A percentile compares a stretch with the other conserved stretches of the same genome.
Conservation (phyloP, 2,329 filamentous ascomycete species). For the Thielaviopsis ethacetica region DNA sequence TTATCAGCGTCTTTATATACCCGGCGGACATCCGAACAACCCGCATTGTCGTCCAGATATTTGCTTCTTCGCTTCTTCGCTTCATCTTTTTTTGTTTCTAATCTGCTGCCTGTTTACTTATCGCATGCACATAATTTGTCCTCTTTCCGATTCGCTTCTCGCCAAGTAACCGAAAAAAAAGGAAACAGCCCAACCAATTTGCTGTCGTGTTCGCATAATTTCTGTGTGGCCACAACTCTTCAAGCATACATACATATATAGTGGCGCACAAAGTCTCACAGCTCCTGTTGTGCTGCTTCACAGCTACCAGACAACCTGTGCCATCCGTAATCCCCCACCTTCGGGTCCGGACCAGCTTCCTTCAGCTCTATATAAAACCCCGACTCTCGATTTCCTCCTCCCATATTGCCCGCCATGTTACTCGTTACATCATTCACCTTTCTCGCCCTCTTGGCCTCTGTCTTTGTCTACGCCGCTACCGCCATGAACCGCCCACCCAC, state of each 20-base stretch:
- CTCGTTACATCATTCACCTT: conserved; percentile 2
- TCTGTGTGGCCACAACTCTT: background rate
- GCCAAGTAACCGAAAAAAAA: background rate
- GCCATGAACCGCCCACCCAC: conserved; percentile 6
- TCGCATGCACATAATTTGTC: background rate
- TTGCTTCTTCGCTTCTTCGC: background rate
- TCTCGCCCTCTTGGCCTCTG: background rate
- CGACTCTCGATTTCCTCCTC: background rate
- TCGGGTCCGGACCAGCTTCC: background rate
- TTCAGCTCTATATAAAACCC: conserved; percentile 1
- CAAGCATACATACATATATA: too few relatives aligned
- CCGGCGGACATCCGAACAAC: background rate
- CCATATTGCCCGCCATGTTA: conserved; percentile 1
- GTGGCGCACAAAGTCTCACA: background rate
- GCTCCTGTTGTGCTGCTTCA: background rate
- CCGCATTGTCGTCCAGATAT: too few relatives aligned
- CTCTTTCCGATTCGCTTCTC: background rate
- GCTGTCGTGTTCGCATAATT: background rate
- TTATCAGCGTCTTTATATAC: background rate
- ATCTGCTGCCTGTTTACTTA: background rate
- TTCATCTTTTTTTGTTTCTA: background rate
- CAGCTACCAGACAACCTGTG: background rate
- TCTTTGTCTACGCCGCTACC: conserved; percentile 2
- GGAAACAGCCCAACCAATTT: background rate
- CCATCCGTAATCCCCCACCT: background rate